These are phyloP conservation scores for Gaertneriomyces sp. DNA, from an alignment of 192 early-diverging fungal species.

Conservation along the genomic window DNA sequence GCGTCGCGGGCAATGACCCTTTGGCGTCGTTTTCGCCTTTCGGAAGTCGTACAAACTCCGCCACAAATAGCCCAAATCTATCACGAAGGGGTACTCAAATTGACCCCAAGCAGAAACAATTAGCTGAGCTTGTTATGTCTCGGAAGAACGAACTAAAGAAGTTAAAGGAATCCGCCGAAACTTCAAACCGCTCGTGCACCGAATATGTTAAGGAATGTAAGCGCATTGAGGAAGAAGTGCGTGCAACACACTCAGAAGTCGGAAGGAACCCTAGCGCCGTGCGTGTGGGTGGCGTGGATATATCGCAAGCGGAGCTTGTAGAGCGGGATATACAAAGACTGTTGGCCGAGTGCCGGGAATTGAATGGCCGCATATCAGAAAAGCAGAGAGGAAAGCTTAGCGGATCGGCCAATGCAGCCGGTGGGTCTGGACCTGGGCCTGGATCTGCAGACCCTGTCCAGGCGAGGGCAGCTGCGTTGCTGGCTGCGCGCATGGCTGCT, in stretches of 20 bases:
- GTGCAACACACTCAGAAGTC: conserved; percentile 31
- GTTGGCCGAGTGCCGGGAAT: conserved; percentile 28
- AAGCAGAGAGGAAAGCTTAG: conserved; percentile 21
- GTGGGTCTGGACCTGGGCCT: conserved; percentile 16
- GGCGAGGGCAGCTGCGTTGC: conserved; percentile 39
- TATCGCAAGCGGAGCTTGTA: conserved; percentile 18
- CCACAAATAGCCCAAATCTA: conserved; percentile 12
- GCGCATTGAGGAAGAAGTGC: conserved; percentile 25
- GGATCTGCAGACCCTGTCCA: conserved; percentile 13
- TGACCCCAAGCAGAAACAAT: conserved; percentile 34
- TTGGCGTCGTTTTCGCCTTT: conserved; percentile 13
- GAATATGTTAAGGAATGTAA: conserved; percentile 31
- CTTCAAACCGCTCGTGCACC: conserved; percentile 23
- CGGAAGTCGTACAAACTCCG: background rate
- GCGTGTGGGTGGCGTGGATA: background rate
- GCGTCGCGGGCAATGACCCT: conserved; percentile 25
- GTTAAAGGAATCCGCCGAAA: conserved; percentile 28
- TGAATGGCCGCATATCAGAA: conserved; percentile 21
- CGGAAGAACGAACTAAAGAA: conserved; percentile 41
- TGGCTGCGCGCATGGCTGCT: conserved; percentile 50
- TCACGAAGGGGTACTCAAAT: conserved; percentile 16
- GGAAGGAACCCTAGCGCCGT: conserved; percentile 12
- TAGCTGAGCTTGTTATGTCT: conserved; percentile 34
- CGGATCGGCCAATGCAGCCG: conserved; percentile 4
- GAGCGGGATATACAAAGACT: conserved; percentile 37